Base-by-base conservation (phyloP, 192 early-diverging fungal species). In the Helicostylum pulchrum region DNA sequence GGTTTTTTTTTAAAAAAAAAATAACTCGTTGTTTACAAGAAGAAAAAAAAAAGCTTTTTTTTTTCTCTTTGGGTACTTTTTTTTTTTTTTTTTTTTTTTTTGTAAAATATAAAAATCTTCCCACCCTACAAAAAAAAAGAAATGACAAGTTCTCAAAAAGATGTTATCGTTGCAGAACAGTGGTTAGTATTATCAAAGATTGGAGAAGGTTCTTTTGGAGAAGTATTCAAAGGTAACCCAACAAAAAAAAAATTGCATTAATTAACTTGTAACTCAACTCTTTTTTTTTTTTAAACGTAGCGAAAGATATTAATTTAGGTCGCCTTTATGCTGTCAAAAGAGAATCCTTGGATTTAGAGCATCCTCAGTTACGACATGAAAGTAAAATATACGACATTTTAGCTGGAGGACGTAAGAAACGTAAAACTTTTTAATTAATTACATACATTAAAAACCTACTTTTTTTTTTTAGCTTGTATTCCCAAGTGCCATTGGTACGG, bases 151-250 rank as follows among this genome's bases (percentile, higher is more conserved):
- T 2, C 46, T 12, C 15, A 48, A 48, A 55, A 61, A 17, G 64
- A 72, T 46, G 57, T 72, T 23, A 65, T 80, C 54, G 73, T 83
- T 51, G 82, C 79, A 52, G 82, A 75, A 53, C 71, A 80, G 66
- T 83, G 78, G 73, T 59, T 77, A 51, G 79, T 81, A 30, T 53
- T 77, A 68, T 73, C 76, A 50, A 78, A 77, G 68, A 83, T 83
- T 67, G 82, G 82, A 34, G 79, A 80, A 64, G 82, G 82, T 10
- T 83, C 79, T 8, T 83, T 83, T 70, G 82, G 82, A 9, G 82
- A 83, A 61, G 82, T 83, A 53, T 83, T 81, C 67, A 66, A 73
- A 76, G 82, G 82, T 83, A 77, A 7, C 15, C 5, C 30, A 9
- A 19, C 21, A 26, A n/a, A 47, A 47, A n/a, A 47, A 47, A 19